Evolutionary conservation across 371 early-diverging fungal species (phyloP), one percentile per base, ranked within the genome.

Genomic region (Dipsacomyces acuminosporus): DNA sequence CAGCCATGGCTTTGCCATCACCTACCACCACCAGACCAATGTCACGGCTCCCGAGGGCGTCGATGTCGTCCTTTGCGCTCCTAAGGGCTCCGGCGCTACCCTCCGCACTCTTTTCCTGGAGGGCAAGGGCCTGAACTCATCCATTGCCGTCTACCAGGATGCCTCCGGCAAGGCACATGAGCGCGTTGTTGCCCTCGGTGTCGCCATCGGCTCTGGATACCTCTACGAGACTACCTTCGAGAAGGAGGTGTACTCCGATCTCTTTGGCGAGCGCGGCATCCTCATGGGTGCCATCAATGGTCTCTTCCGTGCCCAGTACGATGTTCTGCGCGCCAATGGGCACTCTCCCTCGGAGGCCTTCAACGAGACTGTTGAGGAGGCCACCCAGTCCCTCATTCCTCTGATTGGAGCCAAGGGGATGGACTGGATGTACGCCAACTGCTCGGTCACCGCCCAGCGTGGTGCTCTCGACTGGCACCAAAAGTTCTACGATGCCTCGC

Each of bases 331-430:
- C 63, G 89, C 91, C 64, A 85, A 88, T 56, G 96, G 87, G 54
- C 97, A 96, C 85, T 81, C 89, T 34, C 97, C 97, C 50, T 94
- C 94, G 25, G 97, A 96, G 80, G 97, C 97, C 14, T 96, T 94
- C 84, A 96, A 96, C 80, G 97, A 96, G 78, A 96, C 97, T 60
- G 97, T 96, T 62, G 97, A 96, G 81, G 97, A 96, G 78, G 97
- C 95, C 50, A 96, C 97, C 13, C 95, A 96, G 78, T 93, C 94
- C 43, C 84, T 96, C 41, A 93, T 93, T 77, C 97, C 97, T 40
- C 82, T 96, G 74, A 89, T 96, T 65, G 94, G 93, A 73, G 91
- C 87, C 60, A 89, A 91, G 66, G 97, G 97, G 69, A 94, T 95
- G 94, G 94, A 93, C 79, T 94, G 94, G 93, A 88, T 90, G 91